These are phyloP conservation scores for Citrullus colocynthis DNA, from an alignment of 306 rosid genomes.

Conservation along the genomic window DNA sequence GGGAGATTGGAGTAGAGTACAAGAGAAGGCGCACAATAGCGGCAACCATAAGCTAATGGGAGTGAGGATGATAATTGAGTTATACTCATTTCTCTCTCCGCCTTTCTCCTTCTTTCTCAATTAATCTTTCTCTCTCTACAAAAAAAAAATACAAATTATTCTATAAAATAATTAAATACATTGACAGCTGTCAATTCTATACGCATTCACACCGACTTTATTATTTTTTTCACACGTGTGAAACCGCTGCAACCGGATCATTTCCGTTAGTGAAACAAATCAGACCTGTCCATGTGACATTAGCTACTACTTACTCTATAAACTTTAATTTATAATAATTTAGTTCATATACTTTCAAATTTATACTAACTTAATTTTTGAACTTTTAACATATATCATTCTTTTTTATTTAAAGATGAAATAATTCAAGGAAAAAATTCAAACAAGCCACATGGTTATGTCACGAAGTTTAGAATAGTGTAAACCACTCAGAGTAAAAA, in stretches of 20 bases:
- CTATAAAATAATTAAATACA: not conserved
- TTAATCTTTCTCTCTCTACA: not conserved
- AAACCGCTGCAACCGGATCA: not conserved
- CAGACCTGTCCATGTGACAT: too few relatives aligned
- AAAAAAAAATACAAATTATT: not conserved
- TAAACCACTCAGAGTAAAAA: too few relatives aligned
- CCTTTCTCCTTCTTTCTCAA: constrained; percentile 6
- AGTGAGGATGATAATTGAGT: constrained; percentile 7
- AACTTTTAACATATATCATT: too few relatives aligned
- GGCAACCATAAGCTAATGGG: constrained; percentile 26
- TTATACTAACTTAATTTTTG: too few relatives aligned
- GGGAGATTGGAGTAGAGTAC: constrained; percentile 9
- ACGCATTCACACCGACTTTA: not conserved
- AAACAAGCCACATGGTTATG: too few relatives aligned
- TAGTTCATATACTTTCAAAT: too few relatives aligned
- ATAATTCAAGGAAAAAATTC: too few relatives aligned
- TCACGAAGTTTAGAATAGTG: too few relatives aligned
- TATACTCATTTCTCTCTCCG: constrained; percentile 11
- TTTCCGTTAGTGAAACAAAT: too few relatives aligned
- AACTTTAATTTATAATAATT: too few relatives aligned
- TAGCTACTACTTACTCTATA: too few relatives aligned
- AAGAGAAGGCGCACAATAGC: constrained; percentile 24
- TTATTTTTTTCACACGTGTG: not conserved
- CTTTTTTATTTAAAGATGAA: too few relatives aligned
- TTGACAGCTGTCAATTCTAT: not conserved